Percentiles rank a stretch among this genome's conserved stretches.
phyloP scores from a whole-genome alignment of 2,329 filamentous ascomycete genomes.

The Fusarium scirpi region DNA sequence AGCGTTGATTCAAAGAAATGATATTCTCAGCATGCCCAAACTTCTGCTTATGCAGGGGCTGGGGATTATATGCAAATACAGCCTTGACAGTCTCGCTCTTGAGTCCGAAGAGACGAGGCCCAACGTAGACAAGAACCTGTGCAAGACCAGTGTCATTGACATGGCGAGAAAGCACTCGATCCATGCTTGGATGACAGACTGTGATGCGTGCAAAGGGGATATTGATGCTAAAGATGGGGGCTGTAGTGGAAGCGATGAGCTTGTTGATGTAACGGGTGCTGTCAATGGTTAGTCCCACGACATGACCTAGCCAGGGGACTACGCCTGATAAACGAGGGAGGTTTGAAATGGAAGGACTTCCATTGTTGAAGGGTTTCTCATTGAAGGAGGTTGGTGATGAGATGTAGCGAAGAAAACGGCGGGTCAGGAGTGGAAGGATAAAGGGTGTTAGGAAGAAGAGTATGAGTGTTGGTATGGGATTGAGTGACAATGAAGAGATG shows the following conservation, averaged over 20 bases:
- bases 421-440: conserved; percentile 18
- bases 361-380: conserved; percentile 14
- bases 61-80: conserved; percentile 46
- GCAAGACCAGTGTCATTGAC: conserved; percentile 49
- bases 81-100: conserved; percentile 38
- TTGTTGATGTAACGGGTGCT: conserved; percentile 46
- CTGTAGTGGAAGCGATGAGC: conserved; percentile 40
- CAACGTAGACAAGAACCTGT: conserved; percentile 49
- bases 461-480: conserved; percentile 23
- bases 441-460: conserved; percentile 5
- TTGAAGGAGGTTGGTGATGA: conserved; percentile 9
- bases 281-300: conserved; percentile 41
- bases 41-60: conserved; percentile 46
- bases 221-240: conserved; percentile 48
- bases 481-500: conserved; percentile 14
- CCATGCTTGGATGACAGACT: conserved; percentile 47
- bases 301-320: conserved; percentile 46
- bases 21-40: conserved; percentile 45
- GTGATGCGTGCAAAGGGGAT: conserved; percentile 47
- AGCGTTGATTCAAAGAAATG: conserved; percentile 39
- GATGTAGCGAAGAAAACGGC: not conserved
- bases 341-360: conserved; percentile 32
- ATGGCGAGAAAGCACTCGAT: conserved; percentile 46
- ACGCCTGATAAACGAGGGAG: conserved; percentile 38
- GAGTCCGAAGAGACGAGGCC: conserved; percentile 46